A percentile compares a stretch with the other conserved stretches of the same genome.
These are phyloP conservation scores for Aspergillus glaucus DNA, from an alignment of 2,329 filamentous ascomycete genomes.

Conservation along the genomic window DNA sequence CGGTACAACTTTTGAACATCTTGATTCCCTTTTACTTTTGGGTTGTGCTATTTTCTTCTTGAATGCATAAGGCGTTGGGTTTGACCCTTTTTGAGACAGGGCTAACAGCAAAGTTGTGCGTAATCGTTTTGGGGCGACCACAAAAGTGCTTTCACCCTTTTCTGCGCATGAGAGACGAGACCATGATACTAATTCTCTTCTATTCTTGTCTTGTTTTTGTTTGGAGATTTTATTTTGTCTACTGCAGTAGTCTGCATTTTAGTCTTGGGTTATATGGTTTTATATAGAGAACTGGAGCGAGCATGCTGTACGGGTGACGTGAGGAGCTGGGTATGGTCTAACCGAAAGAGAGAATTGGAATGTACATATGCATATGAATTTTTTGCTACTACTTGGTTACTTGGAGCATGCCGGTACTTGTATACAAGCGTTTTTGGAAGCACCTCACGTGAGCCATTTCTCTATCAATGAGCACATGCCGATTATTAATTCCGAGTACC, in stretches of 20 bases:
- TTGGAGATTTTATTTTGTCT: conserved; percentile 2
- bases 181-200: conserved; percentile 10
- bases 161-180: conserved; percentile 14
- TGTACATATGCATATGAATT: too few species aligned
- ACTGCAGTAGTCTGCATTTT: background rate
- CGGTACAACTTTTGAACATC: conserved; percentile 39
- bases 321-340: too few species aligned
- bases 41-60: conserved; percentile 1
- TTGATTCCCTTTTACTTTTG: background rate
- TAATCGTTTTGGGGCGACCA: conserved; percentile 4
- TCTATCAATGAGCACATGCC: background rate
- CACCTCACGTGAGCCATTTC: too few species aligned
- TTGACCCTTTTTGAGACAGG: conserved; percentile 4
- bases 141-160: conserved; percentile 7
- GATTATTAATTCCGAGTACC: background rate
- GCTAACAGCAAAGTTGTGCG: conserved; percentile 2
- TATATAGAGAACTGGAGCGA: too few species aligned
- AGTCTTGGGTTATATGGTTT: background rate
- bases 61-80: background rate
- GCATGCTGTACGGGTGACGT: too few species aligned
- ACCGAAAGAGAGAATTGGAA: too few species aligned
- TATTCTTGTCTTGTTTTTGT: background rate
- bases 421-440: too few species aligned
- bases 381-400: too few species aligned
- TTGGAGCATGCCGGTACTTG: too few species aligned